A percentile compares a stretch with the other conserved stretches of the same genome.
These are phyloP conservation scores for Aegilops tauschii DNA, from an alignment of 176 grass and related monocot genomes.

Conservation along the genomic window DNA sequence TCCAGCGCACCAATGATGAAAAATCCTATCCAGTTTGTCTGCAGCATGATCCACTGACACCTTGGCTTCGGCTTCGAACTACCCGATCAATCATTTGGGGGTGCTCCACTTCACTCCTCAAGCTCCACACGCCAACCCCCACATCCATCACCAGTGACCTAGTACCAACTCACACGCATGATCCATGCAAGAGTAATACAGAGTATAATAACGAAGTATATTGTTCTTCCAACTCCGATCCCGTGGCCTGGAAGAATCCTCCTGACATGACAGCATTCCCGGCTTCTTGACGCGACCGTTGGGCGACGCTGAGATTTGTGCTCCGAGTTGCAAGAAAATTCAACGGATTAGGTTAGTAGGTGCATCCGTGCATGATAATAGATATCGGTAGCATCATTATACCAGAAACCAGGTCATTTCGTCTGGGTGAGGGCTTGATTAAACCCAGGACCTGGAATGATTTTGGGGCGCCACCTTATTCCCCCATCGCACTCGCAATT, in stretches of 20 bases:
- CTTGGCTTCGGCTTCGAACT: conserved; percentile 45
- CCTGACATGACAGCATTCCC: conserved; percentile 1
- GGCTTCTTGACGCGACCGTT: conserved; percentile 4
- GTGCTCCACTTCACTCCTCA: conserved; percentile 15
- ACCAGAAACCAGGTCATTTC: conserved; percentile 9
- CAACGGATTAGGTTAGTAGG: not conserved
- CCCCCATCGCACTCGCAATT: not conserved
- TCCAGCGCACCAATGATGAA: not conserved
- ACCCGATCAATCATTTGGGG: conserved; percentile 39
- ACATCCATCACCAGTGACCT: conserved; percentile 28
- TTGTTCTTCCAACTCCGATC: not conserved
- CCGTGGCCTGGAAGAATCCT: not conserved
- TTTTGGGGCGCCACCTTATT: conserved; percentile 26
- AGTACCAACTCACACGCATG: conserved; percentile 30
- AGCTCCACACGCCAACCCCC: conserved; percentile 17
- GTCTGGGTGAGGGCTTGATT: not conserved
- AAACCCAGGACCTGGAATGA: not conserved
- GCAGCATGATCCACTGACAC: conserved; percentile 29
- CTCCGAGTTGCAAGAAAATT: not conserved
- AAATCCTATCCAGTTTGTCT: conserved; percentile 56
- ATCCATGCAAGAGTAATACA: not conserved
- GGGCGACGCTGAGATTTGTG: not conserved
- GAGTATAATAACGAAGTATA: not conserved
- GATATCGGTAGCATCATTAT: not conserved
- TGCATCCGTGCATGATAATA: not conserved